Evolutionary conservation across 441 rosid genomes (phyloP).

Genomic region (Corymbia calophylla): DNA sequence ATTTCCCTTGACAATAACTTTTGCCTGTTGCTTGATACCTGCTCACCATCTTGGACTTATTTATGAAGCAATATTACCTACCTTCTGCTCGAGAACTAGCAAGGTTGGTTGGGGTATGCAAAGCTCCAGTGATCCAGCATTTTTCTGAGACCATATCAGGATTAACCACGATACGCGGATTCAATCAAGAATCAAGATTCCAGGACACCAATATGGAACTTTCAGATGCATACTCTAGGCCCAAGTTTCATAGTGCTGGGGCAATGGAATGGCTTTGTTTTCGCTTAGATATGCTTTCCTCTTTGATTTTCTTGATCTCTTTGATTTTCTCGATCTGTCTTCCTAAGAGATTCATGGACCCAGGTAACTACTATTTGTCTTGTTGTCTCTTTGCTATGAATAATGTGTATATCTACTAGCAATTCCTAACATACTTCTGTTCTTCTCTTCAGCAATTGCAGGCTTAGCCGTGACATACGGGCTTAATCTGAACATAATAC

Average conservation of each 20-base stretch:
- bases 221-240: slow-evolving; percentile 62
- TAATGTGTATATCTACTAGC: not conserved
- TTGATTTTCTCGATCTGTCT: slow-evolving; percentile 56
- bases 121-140: slow-evolving; percentile 83
- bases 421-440: not conserved
- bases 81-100: slow-evolving; percentile 79
- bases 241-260: slow-evolving; percentile 49
- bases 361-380: slow-evolving; percentile 33
- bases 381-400: not conserved
- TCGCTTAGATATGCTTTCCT: slow-evolving; percentile 68
- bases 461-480: slow-evolving; percentile 89
- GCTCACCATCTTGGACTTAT: not conserved
- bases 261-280: slow-evolving; percentile 89
- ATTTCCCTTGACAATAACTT: not conserved
- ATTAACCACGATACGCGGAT: slow-evolving; percentile 71
- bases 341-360: slow-evolving; percentile 64
- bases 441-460: slow-evolving; percentile 46
- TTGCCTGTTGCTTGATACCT: not conserved
- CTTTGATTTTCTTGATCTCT: slow-evolving; percentile 58
- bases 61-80: slow-evolving; percentile 64
- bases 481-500: slow-evolving; percentile 56
- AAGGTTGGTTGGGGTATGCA: slow-evolving; percentile 66
- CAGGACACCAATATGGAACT: slow-evolving; percentile 48
- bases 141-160: slow-evolving; percentile 84
- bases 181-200: slow-evolving; percentile 68